Percentiles rank a stretch among this genome's conserved stretches.
These are phyloP conservation scores for Hypomyces perniciosus DNA, from an alignment of 2,329 filamentous ascomycete species.

Conservation along the genomic window DNA sequence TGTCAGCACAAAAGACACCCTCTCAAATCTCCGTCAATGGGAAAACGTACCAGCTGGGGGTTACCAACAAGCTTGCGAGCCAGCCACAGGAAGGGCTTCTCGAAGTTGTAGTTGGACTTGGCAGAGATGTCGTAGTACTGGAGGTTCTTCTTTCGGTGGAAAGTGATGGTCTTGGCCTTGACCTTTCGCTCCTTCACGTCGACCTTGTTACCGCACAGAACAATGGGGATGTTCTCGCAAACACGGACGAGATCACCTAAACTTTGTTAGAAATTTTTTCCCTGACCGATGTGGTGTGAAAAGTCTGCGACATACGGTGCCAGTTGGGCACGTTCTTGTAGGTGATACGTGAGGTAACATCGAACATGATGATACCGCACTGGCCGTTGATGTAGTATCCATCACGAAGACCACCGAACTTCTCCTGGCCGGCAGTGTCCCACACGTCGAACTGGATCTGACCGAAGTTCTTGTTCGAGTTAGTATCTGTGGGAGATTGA, in stretches of 20 bases:
- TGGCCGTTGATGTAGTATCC: slow-evolving; percentile 99
- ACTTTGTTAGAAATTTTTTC: slow-evolving; percentile 15
- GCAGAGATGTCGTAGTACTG: slow-evolving; percentile 99
- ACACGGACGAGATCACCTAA: slow-evolving; percentile 95
- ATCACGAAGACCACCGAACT: slow-evolving; percentile 98
- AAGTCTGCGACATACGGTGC: slow-evolving; percentile 70
- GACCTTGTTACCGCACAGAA: slow-evolving; percentile 98
- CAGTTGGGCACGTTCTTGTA: slow-evolving; percentile 99
- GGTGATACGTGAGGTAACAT: slow-evolving; percentile 97
- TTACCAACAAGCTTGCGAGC: slow-evolving; percentile 98
- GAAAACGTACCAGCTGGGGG: slow-evolving; percentile 37
- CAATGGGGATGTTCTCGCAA: slow-evolving; percentile 98
- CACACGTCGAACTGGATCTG: slow-evolving; percentile 98
- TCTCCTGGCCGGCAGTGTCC: slow-evolving; percentile 99
- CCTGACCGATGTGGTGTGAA: neutral
- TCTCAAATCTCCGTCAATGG: neutral
- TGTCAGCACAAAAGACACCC: slow-evolving; percentile 21
- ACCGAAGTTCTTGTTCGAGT: slow-evolving; percentile 69
- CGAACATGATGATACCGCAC: slow-evolving; percentile 99
- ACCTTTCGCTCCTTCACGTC: slow-evolving; percentile 99
- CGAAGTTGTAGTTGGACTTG: slow-evolving; percentile 99
- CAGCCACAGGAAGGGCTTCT: slow-evolving; percentile 99
- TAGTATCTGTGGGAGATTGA: slow-evolving; percentile 18
- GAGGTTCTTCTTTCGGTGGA: slow-evolving; percentile 99
- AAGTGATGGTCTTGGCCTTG: slow-evolving; percentile 99